Base-by-base conservation (phyloP, 352 stramenopile species). In the Nothophytophthora sp. region DNA sequence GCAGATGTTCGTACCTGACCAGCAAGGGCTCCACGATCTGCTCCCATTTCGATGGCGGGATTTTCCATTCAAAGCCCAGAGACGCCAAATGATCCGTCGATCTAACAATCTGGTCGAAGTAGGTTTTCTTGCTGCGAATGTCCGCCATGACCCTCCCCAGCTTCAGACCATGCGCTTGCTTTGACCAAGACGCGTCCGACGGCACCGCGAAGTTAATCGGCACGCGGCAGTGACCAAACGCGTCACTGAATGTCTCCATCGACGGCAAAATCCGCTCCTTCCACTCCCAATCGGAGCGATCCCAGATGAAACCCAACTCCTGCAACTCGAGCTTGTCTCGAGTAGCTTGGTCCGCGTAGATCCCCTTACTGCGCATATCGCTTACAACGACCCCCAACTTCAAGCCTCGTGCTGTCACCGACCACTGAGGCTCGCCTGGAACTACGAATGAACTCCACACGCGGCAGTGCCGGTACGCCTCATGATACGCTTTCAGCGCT, bases 291-390 rank as follows among this genome's bases (percentile, higher is more conserved):
- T 35, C 16, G 5, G 24, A 44, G 19, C 34, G 18, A 35, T 55
- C 23, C 53, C 45, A 62, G 1, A 50, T 39, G 44, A 62, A 62
- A 19, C 46, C 45, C 5, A 62, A 12, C 19, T 45, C 43, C 15
- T 55, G n/a, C 19, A 62, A 29, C 16, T 30, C 43, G 8, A 24
- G 27, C 15, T 47, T 39, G 32, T 61, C 52, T 32, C 45, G 37
- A 28, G 36, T 22, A 11, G 50, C 29, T 49, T 50, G 52, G 6
- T 50, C 30, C 25, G 38, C 38, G 24, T 20, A 55, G 20, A 35
- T 40, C 4, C 19, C 37, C 16, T 42, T 45, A 5, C 10, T 42
- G 4, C 53, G 44, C 11, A 55, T 61, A 10, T 51, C 48, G 33
- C 49, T 57, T 19, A 61, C 44, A 12, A 19, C 16, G 23, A 34